These are phyloP conservation scores for Geotrichum candidum DNA, from an alignment of 1,139 yeast species.

Conservation along the genomic window DNA sequence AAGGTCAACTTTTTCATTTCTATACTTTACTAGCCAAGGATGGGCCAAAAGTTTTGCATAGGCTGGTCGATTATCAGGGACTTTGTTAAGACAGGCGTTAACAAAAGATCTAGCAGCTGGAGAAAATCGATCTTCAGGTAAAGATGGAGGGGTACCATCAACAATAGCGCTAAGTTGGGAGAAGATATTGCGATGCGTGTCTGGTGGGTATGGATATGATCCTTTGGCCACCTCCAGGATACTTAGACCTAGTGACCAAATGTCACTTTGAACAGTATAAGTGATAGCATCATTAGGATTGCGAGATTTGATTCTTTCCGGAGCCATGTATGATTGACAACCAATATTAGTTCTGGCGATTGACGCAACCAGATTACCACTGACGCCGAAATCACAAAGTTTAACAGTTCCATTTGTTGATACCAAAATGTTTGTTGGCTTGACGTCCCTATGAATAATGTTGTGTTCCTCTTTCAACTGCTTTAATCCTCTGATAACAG, in stretches of 20 bases:
- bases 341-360: slow-evolving; percentile 95
- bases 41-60: slow-evolving; percentile 68
- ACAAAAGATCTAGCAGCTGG: slow-evolving; percentile 81
- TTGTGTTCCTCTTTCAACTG: slow-evolving; percentile 84
- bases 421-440: slow-evolving; percentile 89
- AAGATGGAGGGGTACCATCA: slow-evolving; percentile 87
- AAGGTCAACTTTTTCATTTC: slow-evolving; percentile 42
- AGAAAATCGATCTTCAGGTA: slow-evolving; percentile 55
- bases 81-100: slow-evolving; percentile 68
- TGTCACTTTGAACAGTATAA: slow-evolving; percentile 90
- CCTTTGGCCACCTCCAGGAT: slow-evolving; percentile 88
- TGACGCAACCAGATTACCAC: slow-evolving; percentile 92
- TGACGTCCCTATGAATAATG: slow-evolving; percentile 93
- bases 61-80: slow-evolving; percentile 77
- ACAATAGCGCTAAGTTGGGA: slow-evolving; percentile 93
- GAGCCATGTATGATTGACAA: slow-evolving; percentile 98
- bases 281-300: slow-evolving; percentile 60
- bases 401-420: slow-evolving; percentile 77
- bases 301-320: slow-evolving; percentile 77
- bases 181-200: slow-evolving; percentile 81
- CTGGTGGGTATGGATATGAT: slow-evolving; percentile 91
- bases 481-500: slow-evolving; percentile 76
- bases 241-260: slow-evolving; percentile 92
- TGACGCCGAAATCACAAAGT: slow-evolving; percentile 93
- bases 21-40: slow-evolving; percentile 67